A percentile compares a stretch with the other conserved stretches of the same genome.
These are phyloP conservation scores for Candida pseudoviswanathii DNA, from an alignment of 1,139 yeast species.

Conservation along the genomic window DNA sequence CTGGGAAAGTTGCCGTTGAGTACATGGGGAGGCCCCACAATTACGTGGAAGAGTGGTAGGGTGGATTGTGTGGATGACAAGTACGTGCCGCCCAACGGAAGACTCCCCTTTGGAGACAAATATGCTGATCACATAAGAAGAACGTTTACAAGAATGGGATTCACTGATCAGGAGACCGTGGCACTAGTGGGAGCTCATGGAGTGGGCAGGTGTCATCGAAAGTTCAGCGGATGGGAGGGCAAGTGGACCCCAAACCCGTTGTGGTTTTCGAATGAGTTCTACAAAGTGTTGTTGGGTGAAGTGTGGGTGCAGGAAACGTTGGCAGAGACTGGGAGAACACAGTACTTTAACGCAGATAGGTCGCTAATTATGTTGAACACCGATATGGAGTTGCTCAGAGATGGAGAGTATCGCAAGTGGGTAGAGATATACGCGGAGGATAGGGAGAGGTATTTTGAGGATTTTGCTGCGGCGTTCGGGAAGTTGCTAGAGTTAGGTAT, in stretches of 20 bases:
- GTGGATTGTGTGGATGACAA: constrained; percentile 53
- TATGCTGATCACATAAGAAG: constrained; percentile 56
- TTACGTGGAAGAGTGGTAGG: constrained; percentile 64
- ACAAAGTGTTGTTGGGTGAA: constrained; percentile 30
- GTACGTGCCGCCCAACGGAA: constrained; percentile 63
- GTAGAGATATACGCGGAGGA: constrained; percentile 59
- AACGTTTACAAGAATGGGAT: constrained; percentile 62
- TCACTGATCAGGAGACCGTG: constrained; percentile 63
- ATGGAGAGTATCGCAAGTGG: constrained; percentile 49
- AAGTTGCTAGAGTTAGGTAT: constrained; percentile 61
- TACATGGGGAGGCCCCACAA: constrained; percentile 59
- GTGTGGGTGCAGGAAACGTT: constrained; percentile 35
- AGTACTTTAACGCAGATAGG: constrained; percentile 36
- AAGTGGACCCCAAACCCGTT: constrained; percentile 41
- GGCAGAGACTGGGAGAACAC: constrained; percentile 43
- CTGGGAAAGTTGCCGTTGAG: constrained; percentile 63
- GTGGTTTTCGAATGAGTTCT: constrained; percentile 41
- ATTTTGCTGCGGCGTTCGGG: constrained; percentile 55
- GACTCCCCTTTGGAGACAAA: constrained; percentile 59
- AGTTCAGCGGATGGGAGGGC: constrained; percentile 49
- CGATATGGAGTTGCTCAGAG: constrained; percentile 57
- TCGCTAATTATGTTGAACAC: constrained; percentile 69
- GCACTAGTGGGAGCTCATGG: constrained; percentile 67
- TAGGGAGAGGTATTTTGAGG: constrained; percentile 49
- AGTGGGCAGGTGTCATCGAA: constrained; percentile 63